phyloP scores from a whole-genome alignment of 345 rosid species.

The Dovyalis caffra region DNA sequence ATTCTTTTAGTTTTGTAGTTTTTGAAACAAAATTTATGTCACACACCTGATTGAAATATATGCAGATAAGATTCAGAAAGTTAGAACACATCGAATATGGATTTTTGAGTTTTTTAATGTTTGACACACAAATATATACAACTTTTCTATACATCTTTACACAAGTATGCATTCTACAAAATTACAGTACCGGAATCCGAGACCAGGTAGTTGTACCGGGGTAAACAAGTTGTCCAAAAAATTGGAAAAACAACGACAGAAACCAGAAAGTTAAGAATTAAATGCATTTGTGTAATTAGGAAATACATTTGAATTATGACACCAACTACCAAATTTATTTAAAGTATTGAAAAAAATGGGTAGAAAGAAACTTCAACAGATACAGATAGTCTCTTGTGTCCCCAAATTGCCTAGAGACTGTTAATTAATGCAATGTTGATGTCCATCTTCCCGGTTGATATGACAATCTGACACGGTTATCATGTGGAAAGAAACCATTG shows the following conservation, averaged over 20 bases:
- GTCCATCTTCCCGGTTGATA: too few species aligned
- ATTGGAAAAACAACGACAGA: background rate
- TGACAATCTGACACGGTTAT: too few species aligned
- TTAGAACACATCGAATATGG: background rate
- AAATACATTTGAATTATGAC: background rate
- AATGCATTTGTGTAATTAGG: background rate
- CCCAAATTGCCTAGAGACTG: too few species aligned
- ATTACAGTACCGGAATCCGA: background rate
- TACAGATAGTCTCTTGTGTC: too few species aligned
- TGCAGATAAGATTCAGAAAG: background rate
- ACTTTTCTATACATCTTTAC: background rate
- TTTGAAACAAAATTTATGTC: background rate
- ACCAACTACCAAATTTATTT: too few species aligned
- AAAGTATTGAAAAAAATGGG: too few species aligned
- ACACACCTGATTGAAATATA: background rate
- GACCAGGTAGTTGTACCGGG: background rate
- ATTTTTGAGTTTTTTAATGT: background rate
- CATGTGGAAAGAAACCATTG: too few species aligned
- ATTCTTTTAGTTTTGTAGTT: slow-evolving; percentile 4
- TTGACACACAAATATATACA: background rate
- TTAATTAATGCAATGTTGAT: too few species aligned
- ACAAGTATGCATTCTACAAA: background rate
- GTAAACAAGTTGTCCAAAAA: background rate
- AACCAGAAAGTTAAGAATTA: background rate
- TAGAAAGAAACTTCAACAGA: too few species aligned